Evolutionary conservation across 1,284 basidiomycete species (phyloP), one percentile per base, ranked within the genome.

Genomic region (Ustilago cynodontis): DNA sequence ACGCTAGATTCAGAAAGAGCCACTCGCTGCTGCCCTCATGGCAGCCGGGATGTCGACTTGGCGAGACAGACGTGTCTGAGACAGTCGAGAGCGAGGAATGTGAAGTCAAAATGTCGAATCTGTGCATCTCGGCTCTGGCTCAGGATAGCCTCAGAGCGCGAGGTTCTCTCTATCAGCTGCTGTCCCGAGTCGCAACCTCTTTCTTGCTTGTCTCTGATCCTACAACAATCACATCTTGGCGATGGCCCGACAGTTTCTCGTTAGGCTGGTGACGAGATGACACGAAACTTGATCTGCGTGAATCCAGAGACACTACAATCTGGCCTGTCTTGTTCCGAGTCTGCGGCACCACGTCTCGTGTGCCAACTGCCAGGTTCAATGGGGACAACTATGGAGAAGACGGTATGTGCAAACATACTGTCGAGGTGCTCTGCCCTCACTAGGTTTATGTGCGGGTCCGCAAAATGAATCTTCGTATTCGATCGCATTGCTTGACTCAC

Each of bases 21-120:
- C 57, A 37, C 50, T 52, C 37, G 53, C 29, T 28, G 57, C 16
- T 49, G 41, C 41, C 59, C 39, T 53, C 37, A 52, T 60, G 59
- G 61, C 61, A n/a, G 18, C 33, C 41, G 43, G 50, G 47, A 45
- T 26, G 45, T 33, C 24, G 16, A 20, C 20, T 59, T 71, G 69
- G 64, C 64, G 69, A 66, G 69, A 71, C 69, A 71, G 35, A 13
- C 5, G 29, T 71, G 69, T 66, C 69, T 71, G 69, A 71, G 69
- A 59, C 56, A 20, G 11, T 18, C 16, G 9, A 45, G 59, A 66
- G 69, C 59, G 69, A 71, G 69, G 64, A 61, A 71, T 71, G 69
- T 20, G 22, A 31, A 54, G 41, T n/a, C 49, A 52, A 35, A 28
- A 18, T 31, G 20, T 41, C 22, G 18, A 22, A n/a, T 26, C 37